phyloP scores from a whole-genome alignment of 768 basidiomycete genomes.

The Pleurotus sapidus region DNA sequence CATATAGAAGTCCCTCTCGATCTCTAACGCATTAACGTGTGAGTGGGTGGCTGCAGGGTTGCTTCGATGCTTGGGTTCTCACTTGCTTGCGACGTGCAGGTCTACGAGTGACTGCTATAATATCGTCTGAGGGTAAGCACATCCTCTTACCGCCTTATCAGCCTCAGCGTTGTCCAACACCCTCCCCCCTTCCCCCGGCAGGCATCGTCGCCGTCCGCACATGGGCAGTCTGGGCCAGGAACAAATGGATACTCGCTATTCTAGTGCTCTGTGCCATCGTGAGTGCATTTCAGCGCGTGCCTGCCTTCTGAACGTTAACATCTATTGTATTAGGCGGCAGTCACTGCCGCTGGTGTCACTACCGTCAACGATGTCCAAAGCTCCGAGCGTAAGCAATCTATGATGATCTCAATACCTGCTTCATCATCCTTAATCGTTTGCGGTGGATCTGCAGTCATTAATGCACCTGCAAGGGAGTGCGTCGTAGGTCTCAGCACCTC shows the following conservation, averaged over 20 bases:
- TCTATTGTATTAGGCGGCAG: neutral
- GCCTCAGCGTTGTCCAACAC: neutral
- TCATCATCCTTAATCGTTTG: no score
- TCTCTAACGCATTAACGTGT: slow-evolving; percentile 1
- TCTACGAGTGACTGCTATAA: slow-evolving; percentile 2
- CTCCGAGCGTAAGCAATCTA: neutral
- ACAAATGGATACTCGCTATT: slow-evolving; percentile 1
- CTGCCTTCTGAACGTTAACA: neutral
- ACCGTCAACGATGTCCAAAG: neutral
- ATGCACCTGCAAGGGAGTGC: neutral
- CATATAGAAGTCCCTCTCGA: neutral
- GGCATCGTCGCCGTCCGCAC: slow-evolving; percentile 1
- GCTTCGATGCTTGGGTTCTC: neutral
- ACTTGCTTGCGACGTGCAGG: neutral
- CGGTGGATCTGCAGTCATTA: neutral
- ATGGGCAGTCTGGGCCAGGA: slow-evolving; percentile 4
- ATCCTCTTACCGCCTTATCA: neutral
- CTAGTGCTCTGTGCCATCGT: neutral
- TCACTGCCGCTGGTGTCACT: neutral
- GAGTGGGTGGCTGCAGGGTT: neutral
- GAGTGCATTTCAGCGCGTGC: neutral
- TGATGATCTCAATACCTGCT: neutral
- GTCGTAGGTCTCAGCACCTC: neutral
- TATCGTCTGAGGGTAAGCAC: neutral
- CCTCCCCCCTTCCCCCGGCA: no score